Conservation (phyloP, 2,329 filamentous ascomycete genomes). For the Diaporthe sp. region DNA sequence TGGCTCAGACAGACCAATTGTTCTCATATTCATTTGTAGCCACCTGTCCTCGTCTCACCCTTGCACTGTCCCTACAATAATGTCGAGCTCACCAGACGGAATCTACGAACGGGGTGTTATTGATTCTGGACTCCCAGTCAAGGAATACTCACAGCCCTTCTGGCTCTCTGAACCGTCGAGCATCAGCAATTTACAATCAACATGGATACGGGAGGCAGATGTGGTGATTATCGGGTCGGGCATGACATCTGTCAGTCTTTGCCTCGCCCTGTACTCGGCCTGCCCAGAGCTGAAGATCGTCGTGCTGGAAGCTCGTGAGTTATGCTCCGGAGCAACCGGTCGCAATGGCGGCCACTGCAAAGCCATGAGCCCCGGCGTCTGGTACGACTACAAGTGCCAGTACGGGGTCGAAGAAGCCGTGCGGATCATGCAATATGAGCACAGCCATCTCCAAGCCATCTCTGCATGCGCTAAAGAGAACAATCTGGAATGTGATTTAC, state of each 20-base stretch:
- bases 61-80: background rate
- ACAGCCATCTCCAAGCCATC: background rate
- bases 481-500: background rate
- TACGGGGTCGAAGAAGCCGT: background rate
- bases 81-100: background rate
- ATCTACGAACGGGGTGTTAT: background rate
- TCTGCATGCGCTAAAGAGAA: background rate
- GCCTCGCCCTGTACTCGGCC: background rate
- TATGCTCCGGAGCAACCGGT: conserved; percentile 2
- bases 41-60: background rate
- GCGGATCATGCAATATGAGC: background rate
- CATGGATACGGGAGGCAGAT: background rate
- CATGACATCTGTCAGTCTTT: background rate
- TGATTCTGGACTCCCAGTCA: background rate
- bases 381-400: background rate
- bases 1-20: background rate
- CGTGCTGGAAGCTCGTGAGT: background rate
- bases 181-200: background rate
- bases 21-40: background rate
- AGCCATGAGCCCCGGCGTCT: background rate
- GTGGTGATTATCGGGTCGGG: background rate
- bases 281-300: background rate
- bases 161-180: background rate
- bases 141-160: background rate
- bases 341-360: background rate